Evolutionary conservation across 805 yeast species (phyloP).

Genomic region (Saturnispora quitensis): DNA sequence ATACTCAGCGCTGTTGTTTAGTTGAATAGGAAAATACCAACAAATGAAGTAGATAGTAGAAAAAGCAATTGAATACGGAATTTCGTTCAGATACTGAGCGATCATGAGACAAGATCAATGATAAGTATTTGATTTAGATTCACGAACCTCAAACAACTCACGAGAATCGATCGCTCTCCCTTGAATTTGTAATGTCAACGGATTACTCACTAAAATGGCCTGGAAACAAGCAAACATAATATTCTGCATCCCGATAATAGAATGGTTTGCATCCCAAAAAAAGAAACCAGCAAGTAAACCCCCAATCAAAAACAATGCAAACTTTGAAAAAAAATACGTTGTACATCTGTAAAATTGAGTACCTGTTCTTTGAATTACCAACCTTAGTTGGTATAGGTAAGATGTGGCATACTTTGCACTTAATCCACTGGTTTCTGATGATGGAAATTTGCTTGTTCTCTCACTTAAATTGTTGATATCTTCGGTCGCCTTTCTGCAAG

Average conservation of each 20-base stretch:
- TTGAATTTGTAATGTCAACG: conserved; percentile 57
- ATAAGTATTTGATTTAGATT: conserved; percentile 61
- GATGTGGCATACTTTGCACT: conserved; percentile 35
- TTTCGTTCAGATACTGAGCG: conserved; percentile 48
- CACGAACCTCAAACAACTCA: conserved; percentile 62
- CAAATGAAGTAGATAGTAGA: conserved; percentile 39
- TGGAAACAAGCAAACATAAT: conserved; percentile 43
- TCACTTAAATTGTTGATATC: conserved; percentile 25
- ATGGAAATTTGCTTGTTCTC: conserved; percentile 8
- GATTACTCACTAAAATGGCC: conserved; percentile 48
- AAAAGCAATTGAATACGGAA: conserved; percentile 46
- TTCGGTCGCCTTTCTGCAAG: conserved; percentile 20
- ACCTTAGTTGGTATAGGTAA: conserved; percentile 29
- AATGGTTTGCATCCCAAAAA: conserved; percentile 48
- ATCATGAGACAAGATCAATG: conserved; percentile 57
- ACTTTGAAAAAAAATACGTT: conserved; percentile 58
- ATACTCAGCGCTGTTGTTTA: conserved; percentile 28
- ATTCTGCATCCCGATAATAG: conserved; percentile 51
- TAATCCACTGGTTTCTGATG: conserved; percentile 12
- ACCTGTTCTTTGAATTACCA: conserved; percentile 31
- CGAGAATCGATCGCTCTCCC: conserved; percentile 51
- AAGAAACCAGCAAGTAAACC: conserved; percentile 59
- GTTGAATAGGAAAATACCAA: conserved; percentile 30
- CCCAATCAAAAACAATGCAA: conserved; percentile 31
- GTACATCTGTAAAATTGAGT: conserved; percentile 41